These are phyloP conservation scores for Chlamydomonas sphaeroides DNA, from an alignment of 139 green algal genomes.

Conservation along the genomic window DNA sequence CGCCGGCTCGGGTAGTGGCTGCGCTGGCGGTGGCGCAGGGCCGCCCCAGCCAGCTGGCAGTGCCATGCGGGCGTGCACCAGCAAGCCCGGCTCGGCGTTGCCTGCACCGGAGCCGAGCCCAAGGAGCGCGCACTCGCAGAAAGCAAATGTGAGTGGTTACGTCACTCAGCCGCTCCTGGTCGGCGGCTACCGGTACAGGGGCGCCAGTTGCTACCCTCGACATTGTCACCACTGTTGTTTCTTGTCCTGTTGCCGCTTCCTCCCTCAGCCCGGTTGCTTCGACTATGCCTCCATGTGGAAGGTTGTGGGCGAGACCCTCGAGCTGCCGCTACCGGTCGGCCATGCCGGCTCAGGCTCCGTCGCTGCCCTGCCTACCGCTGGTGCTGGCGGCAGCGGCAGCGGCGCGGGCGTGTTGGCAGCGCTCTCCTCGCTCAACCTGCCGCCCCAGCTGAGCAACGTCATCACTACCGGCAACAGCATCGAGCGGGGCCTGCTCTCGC, in stretches of 20 bases:
- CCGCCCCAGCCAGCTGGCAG: too few relatives aligned
- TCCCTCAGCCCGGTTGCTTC: background rate
- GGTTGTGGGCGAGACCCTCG: background rate
- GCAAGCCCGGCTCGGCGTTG: too few relatives aligned
- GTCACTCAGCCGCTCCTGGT: too few relatives aligned
- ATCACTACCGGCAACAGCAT: constrained; percentile 39
- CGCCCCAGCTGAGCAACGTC: constrained; percentile 9
- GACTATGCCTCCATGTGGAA: constrained; percentile 33
- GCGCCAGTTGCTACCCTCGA: too few relatives aligned
- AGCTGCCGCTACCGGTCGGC: background rate
- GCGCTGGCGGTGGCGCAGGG: too few relatives aligned
- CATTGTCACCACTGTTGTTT: too few relatives aligned
- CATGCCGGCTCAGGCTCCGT: too few relatives aligned
- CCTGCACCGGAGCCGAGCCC: background rate
- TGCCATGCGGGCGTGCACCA: too few relatives aligned
- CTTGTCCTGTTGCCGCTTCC: background rate
- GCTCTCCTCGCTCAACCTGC: background rate
- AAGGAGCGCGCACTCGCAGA: background rate
- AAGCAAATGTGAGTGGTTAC: too few relatives aligned
- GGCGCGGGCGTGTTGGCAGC: background rate
- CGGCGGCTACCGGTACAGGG: too few relatives aligned
- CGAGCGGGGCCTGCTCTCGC: constrained; percentile 9
- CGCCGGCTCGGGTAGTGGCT: too few relatives aligned
- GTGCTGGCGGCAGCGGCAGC: background rate
- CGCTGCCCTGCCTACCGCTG: background rate